These are phyloP conservation scores for Teunomyces gatunensis DNA, from an alignment of 805 yeast genomes.

Conservation along the genomic window DNA sequence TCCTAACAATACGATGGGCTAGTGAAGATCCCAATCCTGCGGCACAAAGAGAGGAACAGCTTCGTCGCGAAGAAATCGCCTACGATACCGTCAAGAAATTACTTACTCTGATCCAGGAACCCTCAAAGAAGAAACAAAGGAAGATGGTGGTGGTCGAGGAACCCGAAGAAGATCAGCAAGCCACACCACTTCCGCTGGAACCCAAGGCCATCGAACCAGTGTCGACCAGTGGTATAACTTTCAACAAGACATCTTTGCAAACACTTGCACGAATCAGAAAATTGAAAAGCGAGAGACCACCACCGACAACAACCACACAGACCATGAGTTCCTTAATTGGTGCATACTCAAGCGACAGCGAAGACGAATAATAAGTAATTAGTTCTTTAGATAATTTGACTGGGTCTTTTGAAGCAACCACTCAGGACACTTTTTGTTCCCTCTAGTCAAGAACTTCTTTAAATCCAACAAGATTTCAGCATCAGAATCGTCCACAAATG, in stretches of 20 bases:
- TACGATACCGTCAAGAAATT: slow-evolving; percentile 50
- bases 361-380: slow-evolving; percentile 9
- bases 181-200: slow-evolving; percentile 10
- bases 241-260: slow-evolving; percentile 7
- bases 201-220: slow-evolving; percentile 3
- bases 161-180: slow-evolving; percentile 10
- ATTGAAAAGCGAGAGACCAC: neutral
- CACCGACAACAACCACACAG: slow-evolving; percentile 5
- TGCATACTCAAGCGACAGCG: slow-evolving; percentile 35
- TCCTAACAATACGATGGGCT: slow-evolving; percentile 81
- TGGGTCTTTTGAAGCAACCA: slow-evolving; percentile 17
- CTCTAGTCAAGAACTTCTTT: slow-evolving; percentile 44
- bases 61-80: slow-evolving; percentile 51
- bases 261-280: slow-evolving; percentile 7
- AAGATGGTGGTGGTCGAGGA: slow-evolving; percentile 18
- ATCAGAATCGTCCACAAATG: slow-evolving; percentile 65
- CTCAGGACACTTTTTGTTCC: slow-evolving; percentile 28
- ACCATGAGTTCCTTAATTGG: slow-evolving; percentile 13
- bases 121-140: slow-evolving; percentile 11
- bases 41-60: slow-evolving; percentile 50
- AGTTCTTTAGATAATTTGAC: neutral
- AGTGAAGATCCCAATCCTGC: slow-evolving; percentile 80
- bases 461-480: slow-evolving; percentile 49
- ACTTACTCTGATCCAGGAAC: slow-evolving; percentile 25
- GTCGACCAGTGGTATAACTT: slow-evolving; percentile 6